Evolutionary conservation across 2,329 filamentous ascomycete species (phyloP), one percentile per base, ranked within the genome.

Genomic region (Tolypocladium sp.): DNA sequence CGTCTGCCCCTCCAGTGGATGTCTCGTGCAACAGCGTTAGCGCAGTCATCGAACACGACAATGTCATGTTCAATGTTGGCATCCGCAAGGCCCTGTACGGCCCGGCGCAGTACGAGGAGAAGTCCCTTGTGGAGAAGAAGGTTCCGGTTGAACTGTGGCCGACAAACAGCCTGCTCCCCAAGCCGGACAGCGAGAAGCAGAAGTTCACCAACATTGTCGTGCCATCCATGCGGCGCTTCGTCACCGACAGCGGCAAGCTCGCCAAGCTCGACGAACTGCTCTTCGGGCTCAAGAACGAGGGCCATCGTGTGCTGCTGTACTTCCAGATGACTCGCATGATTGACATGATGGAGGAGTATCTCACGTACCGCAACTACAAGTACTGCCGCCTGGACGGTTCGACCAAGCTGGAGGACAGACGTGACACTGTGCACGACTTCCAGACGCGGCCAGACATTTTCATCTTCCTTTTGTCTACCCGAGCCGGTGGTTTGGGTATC

Each of bases 241-340:
- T 99, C 60, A 97, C 93, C 2, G 94, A 97, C 74, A 96, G 92
- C 57, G 94, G 94, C 70, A 99, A 99, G 77, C 84, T 99, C 61
- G 92, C 92, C 54, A 91, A 92, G 70, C 80, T 99, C 56, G 94
- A 99, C 71, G 82, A 90, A 64, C 80, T 99, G 22, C 82, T 99
- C 17, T 90, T 90, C 71, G 84, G 92, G 72, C 86, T 99, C 68
- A 99, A 97, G 81, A 89, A 91, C 62, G 90, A 89, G 63, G 90
- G 90, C 41, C 94, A 99, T 67, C 92, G 94, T 69, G 94, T 99
- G 27, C 80, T 99, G 58, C 80, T 99, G 25, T 99, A 99, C 81
- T 99, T 99, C 90, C 94, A 99, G 80, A 99, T 99, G 94, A 99
- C 94, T 4, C 90, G 91, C 70, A 99, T 99, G 94, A 97, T 99